phyloP scores from a whole-genome alignment of 495 filamentous ascomycete species.

The Cairneyella variabilis region DNA sequence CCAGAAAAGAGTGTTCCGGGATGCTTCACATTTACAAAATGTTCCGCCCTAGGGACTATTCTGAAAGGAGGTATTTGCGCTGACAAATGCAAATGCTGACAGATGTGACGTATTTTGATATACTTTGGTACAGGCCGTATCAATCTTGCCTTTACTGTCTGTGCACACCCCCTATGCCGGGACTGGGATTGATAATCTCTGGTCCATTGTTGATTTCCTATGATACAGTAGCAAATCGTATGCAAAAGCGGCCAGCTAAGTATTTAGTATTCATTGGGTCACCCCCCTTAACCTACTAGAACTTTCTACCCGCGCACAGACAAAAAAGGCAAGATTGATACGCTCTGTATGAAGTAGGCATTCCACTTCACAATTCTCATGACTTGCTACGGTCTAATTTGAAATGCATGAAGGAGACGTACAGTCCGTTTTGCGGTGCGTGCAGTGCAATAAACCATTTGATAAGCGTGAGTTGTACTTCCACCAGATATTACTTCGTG shows the following conservation, averaged over 20 bases:
- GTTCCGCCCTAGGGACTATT: constrained; percentile 31
- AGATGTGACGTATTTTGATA: constrained; percentile 25
- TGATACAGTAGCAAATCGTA: no score
- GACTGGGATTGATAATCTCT: no score
- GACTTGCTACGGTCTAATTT: constrained; percentile 24
- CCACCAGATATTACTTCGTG: constrained; percentile 1
- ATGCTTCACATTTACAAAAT: constrained; percentile 31
- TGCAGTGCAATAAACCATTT: constrained; percentile 39
- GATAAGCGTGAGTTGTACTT: constrained; percentile 34
- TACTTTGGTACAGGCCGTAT: no score
- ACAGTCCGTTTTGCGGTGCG: constrained; percentile 35
- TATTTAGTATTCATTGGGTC: no score
- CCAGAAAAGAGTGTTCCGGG: constrained; percentile 6
- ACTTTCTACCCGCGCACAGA: no score
- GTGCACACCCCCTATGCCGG: no score
- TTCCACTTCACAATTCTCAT: constrained; percentile 18
- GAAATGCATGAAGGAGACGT: constrained; percentile 29
- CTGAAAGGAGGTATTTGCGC: neutral
- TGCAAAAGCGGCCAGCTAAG: no score
- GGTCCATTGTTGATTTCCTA: no score
- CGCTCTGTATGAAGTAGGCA: no score
- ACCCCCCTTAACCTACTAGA: no score
- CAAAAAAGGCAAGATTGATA: no score
- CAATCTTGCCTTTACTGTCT: no score
- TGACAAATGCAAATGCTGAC: constrained; percentile 29